Base-by-base conservation (phyloP, 2,329 filamentous ascomycete species). In the Rhynchosporium secalis region DNA sequence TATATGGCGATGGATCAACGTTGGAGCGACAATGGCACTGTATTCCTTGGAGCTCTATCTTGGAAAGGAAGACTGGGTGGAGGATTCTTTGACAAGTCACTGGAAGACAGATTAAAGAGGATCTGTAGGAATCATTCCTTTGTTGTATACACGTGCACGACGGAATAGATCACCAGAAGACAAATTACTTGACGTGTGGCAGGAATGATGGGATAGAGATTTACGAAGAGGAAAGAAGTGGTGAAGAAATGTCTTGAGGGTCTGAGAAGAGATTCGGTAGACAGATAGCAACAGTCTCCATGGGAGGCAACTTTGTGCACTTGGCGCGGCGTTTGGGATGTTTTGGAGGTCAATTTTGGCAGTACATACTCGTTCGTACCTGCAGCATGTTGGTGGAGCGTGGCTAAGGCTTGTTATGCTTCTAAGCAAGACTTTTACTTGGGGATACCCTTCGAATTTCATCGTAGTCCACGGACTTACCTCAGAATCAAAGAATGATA, bases 41-140 rank as follows among this genome's bases (percentile, higher is more conserved):
- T 99, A 99, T 74, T 89, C 92, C 3, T 82, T 98, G 48, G 95
- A 99, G 77, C 79, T 98, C 59, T 94, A 93, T 72, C 83, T 98
- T 10, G 91, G 92, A 28, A 89, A 89, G 67, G 89, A 91, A 60
- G 91, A 96, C 72, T 54, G 51, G 51, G 84, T 91, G 55, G 91
- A 96, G 70, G 82, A 84, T 38, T 81, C 84, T 36, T 76, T 92
- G 62, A 86, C 86, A 3, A 86, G 85, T 45, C 94, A 98, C 76
- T 98, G 94, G 93, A 98, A 98, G 80, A 89, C 88, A 28, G 94
- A 97, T 75, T 96, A 81, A 90, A 65, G 51, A 28, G 54, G 45
- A 31, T 29, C n/a, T 45, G 20, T 28, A 26, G 36, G 8, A 28
- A 33, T 13, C 13, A 62, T 60, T 62, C 56, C 36, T 62, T 62